Percentiles rank a stretch among this genome's conserved stretches.
phyloP scores from a whole-genome alignment of 352 stramenopile species.

The Salisapilia sapeloensis region DNA sequence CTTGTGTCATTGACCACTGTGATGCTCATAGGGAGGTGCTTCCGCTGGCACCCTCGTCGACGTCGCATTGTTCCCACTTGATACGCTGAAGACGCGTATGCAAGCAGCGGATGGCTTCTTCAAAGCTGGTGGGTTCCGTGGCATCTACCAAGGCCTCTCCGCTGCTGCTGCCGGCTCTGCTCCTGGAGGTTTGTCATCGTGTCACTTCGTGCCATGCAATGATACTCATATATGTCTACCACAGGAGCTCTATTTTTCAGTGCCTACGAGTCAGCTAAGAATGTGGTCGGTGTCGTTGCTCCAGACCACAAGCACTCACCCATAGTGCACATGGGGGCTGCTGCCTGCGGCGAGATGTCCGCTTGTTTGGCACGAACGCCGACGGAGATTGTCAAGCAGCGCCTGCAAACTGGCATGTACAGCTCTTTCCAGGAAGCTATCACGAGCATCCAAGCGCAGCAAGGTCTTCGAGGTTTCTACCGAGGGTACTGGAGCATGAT shows the following conservation, averaged over 20 bases:
- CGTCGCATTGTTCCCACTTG: constrained; percentile 95
- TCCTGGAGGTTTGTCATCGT: constrained; percentile 48
- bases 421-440: constrained; percentile 52
- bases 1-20: neutral
- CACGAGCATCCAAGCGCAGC: constrained; percentile 54
- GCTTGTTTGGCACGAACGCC: constrained; percentile 97
- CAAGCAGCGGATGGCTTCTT: constrained; percentile 95
- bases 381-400: constrained; percentile 98
- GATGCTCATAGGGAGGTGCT: constrained; percentile 60
- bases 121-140: constrained; percentile 92
- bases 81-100: constrained; percentile 97
- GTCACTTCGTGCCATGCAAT: neutral
- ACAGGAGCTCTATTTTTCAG: constrained; percentile 80
- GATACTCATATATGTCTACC: constrained; percentile 2
- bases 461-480: constrained; percentile 86
- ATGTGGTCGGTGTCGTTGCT: constrained; percentile 24
- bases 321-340: constrained; percentile 90
- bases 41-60: constrained; percentile 95
- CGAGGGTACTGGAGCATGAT: constrained; percentile 96
- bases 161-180: constrained; percentile 83
- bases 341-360: constrained; percentile 88
- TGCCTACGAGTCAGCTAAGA: constrained; percentile 84
- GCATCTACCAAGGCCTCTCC: constrained; percentile 84
- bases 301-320: constrained; percentile 69
- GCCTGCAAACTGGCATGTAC: constrained; percentile 93